phyloP scores from a whole-genome alignment of 2,329 filamentous ascomycete species.

The Trichoderma citrinoviride region DNA sequence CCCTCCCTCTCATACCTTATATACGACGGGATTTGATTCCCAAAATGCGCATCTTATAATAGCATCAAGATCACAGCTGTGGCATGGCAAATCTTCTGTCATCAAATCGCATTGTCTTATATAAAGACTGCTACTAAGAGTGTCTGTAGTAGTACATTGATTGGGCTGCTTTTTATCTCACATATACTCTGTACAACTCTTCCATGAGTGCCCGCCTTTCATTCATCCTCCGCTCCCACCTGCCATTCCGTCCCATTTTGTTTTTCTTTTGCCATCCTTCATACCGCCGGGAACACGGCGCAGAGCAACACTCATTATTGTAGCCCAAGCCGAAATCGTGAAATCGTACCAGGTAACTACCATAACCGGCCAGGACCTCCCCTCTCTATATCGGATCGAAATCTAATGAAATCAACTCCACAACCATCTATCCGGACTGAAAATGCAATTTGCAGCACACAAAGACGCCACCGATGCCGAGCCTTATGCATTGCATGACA shows the following conservation, averaged over 20 bases:
- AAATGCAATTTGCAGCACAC: conserved; percentile 37
- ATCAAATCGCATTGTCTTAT: background rate
- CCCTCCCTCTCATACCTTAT: no score
- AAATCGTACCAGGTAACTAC: conserved; percentile 32
- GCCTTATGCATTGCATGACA: conserved; percentile 31
- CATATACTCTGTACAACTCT: conserved; percentile 18
- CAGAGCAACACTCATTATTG: conserved; percentile 36
- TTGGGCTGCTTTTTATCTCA: background rate
- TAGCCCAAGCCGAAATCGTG: conserved; percentile 37
- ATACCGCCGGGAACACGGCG: conserved; percentile 23
- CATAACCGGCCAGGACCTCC: conserved; percentile 31
- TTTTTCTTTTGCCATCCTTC: conserved; percentile 19
- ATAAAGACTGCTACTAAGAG: no score
- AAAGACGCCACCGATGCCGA: conserved; percentile 31
- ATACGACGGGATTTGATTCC: no score
- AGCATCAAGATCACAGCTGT: no score
- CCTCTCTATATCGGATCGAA: conserved; percentile 40
- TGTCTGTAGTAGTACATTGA: background rate
- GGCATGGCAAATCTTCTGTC: background rate
- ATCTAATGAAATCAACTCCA: conserved; percentile 42
- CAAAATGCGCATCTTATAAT: no score
- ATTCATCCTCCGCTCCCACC: conserved; percentile 16
- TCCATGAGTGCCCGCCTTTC: background rate
- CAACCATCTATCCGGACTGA: conserved; percentile 37
- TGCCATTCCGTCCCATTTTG: conserved; percentile 7